Evolutionary conservation across 352 stramenopile genomes (phyloP), one percentile per base, ranked within the genome.

Genomic region (Globisporangium iwayamae): DNA sequence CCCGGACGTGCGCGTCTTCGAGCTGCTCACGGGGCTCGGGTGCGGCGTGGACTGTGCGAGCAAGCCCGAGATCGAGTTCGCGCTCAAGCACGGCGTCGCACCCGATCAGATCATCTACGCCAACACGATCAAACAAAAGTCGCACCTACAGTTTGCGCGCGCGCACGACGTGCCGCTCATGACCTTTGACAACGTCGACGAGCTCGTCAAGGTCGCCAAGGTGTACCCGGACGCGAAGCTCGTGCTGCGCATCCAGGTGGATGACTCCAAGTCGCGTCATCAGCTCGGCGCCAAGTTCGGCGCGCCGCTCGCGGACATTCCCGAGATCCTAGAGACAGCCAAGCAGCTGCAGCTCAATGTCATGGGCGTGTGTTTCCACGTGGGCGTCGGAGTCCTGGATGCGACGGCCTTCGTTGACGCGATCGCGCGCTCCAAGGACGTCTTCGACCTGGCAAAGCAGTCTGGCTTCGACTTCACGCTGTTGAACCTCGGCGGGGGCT

Each of bases 401-500:
- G 72, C 82, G 0, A 78, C 69, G 2, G 72, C 81, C 1, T 97
- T 94, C 62, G 67, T 83, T 18, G 76, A 96, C 56, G 90, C 91
- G 16, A 77, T 97, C 50, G 67, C 73, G 43, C 77, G 88, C 48
- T 74, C 85, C 28, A 78, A 79, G 46, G 51, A 65, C 20, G 73
- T 87, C 9, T 97, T 97, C 48, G 72, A 80, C 4, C 75, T 94
- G 62, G 89, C 76, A 0, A 54, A 82, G 38, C 50, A 74, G 4
- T 73, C 62, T 18, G 84, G 89, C 1, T 89, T 87, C 50, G 50
- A 72, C 10, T 83, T 97, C 52, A 73, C 60, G 14, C 71, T 96
- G 30, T 63, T 98, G 43, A 91, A 98, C 69, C 81, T 98, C 57
- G 91, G 90, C 10, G 91, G 91, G 6, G 91, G 90, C 32, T 98